Conservation (phyloP, 2,329 filamentous ascomycete species). For the Penicillium griseofulvum region DNA sequence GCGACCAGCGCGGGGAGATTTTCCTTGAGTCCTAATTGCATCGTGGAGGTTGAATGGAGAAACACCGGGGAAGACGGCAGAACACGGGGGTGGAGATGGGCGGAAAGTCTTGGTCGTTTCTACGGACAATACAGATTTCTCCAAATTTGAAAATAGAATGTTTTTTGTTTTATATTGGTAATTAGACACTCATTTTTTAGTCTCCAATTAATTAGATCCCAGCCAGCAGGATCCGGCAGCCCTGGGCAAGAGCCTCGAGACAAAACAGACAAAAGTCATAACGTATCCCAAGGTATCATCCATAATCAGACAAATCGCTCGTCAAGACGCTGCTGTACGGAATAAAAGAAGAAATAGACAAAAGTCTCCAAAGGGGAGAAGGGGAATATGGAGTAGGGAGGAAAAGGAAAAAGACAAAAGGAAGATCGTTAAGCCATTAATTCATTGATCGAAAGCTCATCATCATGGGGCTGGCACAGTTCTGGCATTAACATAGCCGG, state of each 20-base stretch:
- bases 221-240: constrained; percentile 8
- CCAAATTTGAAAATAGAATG: background rate
- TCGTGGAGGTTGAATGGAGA: constrained; percentile 17
- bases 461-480: constrained; percentile 27
- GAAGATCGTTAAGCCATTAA: constrained; percentile 26
- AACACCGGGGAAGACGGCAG: constrained; percentile 1
- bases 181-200: background rate
- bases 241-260: background rate
- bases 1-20: constrained; percentile 37
- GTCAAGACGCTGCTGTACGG: constrained; percentile 23
- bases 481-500: constrained; percentile 33
- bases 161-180: background rate
- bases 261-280: constrained; percentile 7
- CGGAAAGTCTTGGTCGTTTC: background rate
- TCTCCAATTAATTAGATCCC: constrained; percentile 3
- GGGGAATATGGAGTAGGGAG: background rate
- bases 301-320: constrained; percentile 20
- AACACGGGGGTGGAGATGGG: constrained; percentile 9
- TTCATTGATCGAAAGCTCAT: constrained; percentile 37
- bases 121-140: background rate
- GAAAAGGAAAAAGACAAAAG: constrained; percentile 4
- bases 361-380: background rate
- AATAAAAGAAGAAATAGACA: constrained; percentile 12
- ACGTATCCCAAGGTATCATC: constrained; percentile 20
- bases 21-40: constrained; percentile 40